Conservation (phyloP, 2,329 filamentous ascomycete species). For the Waltergamsia citrina region DNA sequence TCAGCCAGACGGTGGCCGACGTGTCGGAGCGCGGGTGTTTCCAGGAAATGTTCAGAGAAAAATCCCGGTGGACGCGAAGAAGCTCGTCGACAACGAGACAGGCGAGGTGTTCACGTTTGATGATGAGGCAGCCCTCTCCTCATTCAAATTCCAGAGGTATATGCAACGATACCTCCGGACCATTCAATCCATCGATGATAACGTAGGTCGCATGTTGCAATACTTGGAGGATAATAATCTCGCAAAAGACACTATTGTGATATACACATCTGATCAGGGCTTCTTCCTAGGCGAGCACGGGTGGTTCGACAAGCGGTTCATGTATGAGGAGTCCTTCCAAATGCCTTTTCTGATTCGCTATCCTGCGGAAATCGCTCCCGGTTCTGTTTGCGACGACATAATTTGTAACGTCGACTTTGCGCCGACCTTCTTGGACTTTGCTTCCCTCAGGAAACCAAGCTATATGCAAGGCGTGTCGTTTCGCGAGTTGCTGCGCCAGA, state of each 20-base stretch:
- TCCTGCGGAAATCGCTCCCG: slow-evolving; percentile 27
- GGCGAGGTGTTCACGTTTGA: slow-evolving; percentile 35
- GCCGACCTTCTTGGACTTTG: slow-evolving; percentile 36
- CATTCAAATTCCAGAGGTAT: slow-evolving; percentile 48
- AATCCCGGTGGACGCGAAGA: background rate
- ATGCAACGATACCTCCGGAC: slow-evolving; percentile 45
- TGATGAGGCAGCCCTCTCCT: slow-evolving; percentile 27
- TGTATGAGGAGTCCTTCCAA: slow-evolving; percentile 48
- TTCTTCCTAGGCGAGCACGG: slow-evolving; percentile 48
- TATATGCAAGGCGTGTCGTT: slow-evolving; percentile 45
- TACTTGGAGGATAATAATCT: slow-evolving; percentile 31
- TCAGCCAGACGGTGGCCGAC: slow-evolving; percentile 37
- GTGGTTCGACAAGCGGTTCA: slow-evolving; percentile 49
- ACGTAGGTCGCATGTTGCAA: slow-evolving; percentile 36
- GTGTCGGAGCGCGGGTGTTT: slow-evolving; percentile 19
- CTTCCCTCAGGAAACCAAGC: slow-evolving; percentile 25
- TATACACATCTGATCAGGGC: slow-evolving; percentile 46
- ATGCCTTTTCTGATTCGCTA: slow-evolving; percentile 43
- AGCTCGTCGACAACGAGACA: slow-evolving; percentile 33
- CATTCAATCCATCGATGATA: slow-evolving; percentile 42
- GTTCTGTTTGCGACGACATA: slow-evolving; percentile 33
- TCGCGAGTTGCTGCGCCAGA: slow-evolving; percentile 21
- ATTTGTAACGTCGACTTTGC: slow-evolving; percentile 47
- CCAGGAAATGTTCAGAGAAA: slow-evolving; percentile 22
- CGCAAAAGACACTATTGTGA: slow-evolving; percentile 35